These are phyloP conservation scores for Oxyria digyna DNA, from an alignment of 148 eudicot genomes.

Conservation along the genomic window DNA sequence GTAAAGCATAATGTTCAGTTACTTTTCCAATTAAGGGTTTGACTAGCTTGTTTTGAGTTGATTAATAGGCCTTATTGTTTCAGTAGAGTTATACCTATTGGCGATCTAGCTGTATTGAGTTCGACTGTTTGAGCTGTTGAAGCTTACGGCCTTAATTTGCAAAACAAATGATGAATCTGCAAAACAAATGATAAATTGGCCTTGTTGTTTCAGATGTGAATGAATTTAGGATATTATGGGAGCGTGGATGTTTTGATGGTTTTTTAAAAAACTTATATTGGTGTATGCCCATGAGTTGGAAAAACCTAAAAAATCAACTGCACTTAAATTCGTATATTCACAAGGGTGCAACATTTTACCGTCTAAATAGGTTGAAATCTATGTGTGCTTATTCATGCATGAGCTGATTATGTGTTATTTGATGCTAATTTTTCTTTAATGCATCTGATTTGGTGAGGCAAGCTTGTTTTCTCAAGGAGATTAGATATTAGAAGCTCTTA, in stretches of 20 bases:
- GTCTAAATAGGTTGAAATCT: neutral
- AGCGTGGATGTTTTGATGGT: neutral
- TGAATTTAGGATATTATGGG: neutral
- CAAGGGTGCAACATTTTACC: neutral
- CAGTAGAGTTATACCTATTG: neutral
- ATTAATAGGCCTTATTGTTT: neutral
- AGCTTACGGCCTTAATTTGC: neutral
- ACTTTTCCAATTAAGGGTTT: slow-evolving; percentile 6
- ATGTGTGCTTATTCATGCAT: neutral
- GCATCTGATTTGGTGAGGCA: neutral
- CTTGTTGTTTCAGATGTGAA: neutral
- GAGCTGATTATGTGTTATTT: neutral
- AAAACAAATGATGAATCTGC: neutral
- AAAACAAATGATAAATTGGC: neutral
- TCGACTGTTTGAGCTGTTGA: neutral
- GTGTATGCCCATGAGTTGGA: neutral
- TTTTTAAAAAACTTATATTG: neutral
- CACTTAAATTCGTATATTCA: too few species aligned
- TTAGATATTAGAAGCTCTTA: neutral
- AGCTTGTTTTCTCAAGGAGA: neutral
- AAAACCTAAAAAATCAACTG: neutral
- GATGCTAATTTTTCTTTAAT: neutral
- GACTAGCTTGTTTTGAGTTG: slow-evolving; percentile 7
- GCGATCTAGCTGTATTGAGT: neutral
- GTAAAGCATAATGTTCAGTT: slow-evolving; percentile 11